Percentiles rank a stretch among this genome's conserved stretches.
Evolutionary conservation across 2,329 filamentous ascomycete genomes (phyloP).

Genomic region (Claviceps sp.): DNA sequence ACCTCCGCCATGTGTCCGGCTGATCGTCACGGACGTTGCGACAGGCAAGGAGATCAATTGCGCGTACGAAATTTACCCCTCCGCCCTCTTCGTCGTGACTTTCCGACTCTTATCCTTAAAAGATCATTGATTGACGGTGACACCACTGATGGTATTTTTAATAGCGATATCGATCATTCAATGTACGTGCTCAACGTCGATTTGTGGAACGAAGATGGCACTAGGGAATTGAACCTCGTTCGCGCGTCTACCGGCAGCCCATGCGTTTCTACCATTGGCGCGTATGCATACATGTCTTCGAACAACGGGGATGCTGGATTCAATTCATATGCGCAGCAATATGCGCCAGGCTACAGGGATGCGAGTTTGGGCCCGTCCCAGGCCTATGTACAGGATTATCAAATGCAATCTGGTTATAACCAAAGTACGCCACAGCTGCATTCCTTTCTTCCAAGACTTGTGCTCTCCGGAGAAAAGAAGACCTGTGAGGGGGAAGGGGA

Average conservation of each 20-base stretch:
- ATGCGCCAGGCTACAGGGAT: slow-evolving; percentile 26
- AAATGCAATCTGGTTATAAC: slow-evolving; percentile 17
- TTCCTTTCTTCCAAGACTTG: not conserved
- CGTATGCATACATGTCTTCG: slow-evolving; percentile 54
- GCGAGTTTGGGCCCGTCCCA: slow-evolving; percentile 17
- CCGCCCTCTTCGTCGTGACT: too few species aligned
- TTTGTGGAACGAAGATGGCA: slow-evolving; percentile 51
- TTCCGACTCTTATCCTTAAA: too few species aligned
- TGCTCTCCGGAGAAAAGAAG: not conserved
- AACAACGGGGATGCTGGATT: slow-evolving; percentile 20
- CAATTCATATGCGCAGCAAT: slow-evolving; percentile 19
- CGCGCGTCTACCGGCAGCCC: slow-evolving; percentile 52
- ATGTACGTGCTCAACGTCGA: slow-evolving; percentile 50
- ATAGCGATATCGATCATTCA: slow-evolving; percentile 24
- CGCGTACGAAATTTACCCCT: slow-evolving; percentile 42
- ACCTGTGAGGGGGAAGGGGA: not conserved
- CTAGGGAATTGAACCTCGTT: slow-evolving; percentile 52
- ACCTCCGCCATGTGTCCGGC: slow-evolving; percentile 78
- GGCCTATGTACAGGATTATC: slow-evolving; percentile 21
- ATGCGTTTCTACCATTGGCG: slow-evolving; percentile 69
- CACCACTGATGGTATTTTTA: not conserved
- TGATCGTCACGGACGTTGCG: slow-evolving; percentile 60
- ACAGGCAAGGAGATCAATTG: slow-evolving; percentile 74
- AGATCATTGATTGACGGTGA: too few species aligned
- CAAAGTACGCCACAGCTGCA: slow-evolving; percentile 15